A percentile compares a stretch with the other conserved stretches of the same genome.
Evolutionary conservation across 1,284 basidiomycete species (phyloP).

Genomic region (Austroboletus olivaceoglutinosus): DNA sequence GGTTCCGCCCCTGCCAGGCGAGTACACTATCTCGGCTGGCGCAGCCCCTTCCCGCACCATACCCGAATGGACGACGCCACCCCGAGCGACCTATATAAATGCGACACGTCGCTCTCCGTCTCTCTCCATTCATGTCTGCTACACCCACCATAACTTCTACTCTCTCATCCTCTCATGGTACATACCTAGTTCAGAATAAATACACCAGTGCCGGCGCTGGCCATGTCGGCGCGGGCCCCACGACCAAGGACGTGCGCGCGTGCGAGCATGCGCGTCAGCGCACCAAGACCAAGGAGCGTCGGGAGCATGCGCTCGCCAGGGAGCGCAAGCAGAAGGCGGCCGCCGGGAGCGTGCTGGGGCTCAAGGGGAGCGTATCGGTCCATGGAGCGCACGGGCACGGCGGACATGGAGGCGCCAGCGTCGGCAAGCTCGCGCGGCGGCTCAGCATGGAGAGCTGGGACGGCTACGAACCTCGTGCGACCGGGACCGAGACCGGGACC

Average conservation of each 20-base stretch:
- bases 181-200: not conserved
- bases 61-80: conserved; percentile 23
- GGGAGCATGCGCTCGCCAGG: conserved; percentile 30
- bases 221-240: conserved; percentile 15
- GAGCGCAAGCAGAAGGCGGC: conserved; percentile 32
- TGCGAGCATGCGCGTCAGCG: conserved; percentile 34
- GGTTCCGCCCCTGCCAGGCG: not conserved
- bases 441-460: conserved; percentile 33
- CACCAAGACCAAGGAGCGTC: conserved; percentile 33
- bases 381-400: not conserved
- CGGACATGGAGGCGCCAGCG: conserved; percentile 5
- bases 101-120: conserved; percentile 1
- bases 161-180: conserved; percentile 18
- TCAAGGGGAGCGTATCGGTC: conserved; percentile 14
- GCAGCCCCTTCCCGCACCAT: conserved; percentile 27
- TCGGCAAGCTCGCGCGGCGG: conserved; percentile 24
- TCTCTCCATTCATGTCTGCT: conserved; percentile 30
- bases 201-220: not conserved
- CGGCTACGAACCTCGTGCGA: conserved; percentile 17
- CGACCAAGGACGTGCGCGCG: conserved; percentile 29
- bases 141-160: conserved; percentile 21
- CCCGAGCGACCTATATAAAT: conserved; percentile 32
- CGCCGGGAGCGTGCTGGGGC: conserved; percentile 11
- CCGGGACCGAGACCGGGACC: not conserved
- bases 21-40: conserved; percentile 19